Evolutionary conservation across 2,329 filamentous ascomycete genomes (phyloP).

Genomic region (Penicillium frequentans): DNA sequence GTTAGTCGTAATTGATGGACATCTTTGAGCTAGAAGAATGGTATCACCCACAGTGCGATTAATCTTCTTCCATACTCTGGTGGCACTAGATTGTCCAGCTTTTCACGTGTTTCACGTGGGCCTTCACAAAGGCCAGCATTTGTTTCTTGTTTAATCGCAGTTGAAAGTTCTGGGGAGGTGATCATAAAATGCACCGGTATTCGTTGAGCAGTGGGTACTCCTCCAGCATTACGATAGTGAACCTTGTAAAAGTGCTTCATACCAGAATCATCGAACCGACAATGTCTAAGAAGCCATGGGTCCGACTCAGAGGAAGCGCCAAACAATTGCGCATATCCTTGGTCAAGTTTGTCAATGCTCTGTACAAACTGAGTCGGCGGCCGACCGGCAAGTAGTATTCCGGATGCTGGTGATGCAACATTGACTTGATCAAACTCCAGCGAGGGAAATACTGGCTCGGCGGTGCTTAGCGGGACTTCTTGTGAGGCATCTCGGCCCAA

Average conservation of each 20-base stretch:
- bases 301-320: conserved; percentile 37
- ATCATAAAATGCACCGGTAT: conserved; percentile 37
- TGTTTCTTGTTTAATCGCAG: conserved; percentile 21
- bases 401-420: conserved; percentile 17
- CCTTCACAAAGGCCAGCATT: conserved; percentile 1
- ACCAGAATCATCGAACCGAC: conserved; percentile 38
- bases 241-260: conserved; percentile 37
- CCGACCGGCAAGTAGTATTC: conserved; percentile 16
- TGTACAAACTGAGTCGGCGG: conserved; percentile 27
- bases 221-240: conserved; percentile 40
- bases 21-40: not conserved
- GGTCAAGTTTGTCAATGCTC: conserved; percentile 32
- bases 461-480: conserved; percentile 4
- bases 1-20: not conserved
- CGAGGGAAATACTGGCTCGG: conserved; percentile 8
- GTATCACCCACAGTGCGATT: conserved; percentile 20
- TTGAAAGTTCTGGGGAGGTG: conserved; percentile 22
- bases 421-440: conserved; percentile 14
- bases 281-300: conserved; percentile 38
- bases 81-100: conserved; percentile 22
- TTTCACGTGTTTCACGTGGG: conserved; percentile 16
- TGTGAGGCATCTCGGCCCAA: conserved; percentile 1
- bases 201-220: conserved; percentile 33
- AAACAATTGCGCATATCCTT: conserved; percentile 31
- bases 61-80: conserved; percentile 25